Evolutionary conservation across 768 basidiomycete genomes (phyloP).

Genomic region (Boletus edulis): DNA sequence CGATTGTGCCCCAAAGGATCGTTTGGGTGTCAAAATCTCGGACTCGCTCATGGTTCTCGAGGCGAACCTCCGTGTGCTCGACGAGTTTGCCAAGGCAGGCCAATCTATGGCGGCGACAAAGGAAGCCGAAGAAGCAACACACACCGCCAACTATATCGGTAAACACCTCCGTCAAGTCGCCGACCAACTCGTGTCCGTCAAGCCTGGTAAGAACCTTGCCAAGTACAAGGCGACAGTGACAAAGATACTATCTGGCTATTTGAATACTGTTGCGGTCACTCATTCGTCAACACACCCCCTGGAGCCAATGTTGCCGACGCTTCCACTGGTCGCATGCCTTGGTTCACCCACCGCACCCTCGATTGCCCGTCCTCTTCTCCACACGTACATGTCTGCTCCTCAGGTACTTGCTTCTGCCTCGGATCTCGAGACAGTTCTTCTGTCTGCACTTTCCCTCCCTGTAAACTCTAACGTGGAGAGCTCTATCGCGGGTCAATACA

Average conservation of each 20-base stretch:
- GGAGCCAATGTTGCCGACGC: constrained; percentile 10
- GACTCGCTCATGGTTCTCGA: constrained; percentile 45
- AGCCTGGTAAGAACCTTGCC: constrained; percentile 10
- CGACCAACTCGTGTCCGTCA: constrained; percentile 11
- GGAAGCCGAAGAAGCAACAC: constrained; percentile 7
- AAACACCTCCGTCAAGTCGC: constrained; percentile 8
- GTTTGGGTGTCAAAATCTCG: constrained; percentile 31
- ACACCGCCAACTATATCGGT: constrained; percentile 28
- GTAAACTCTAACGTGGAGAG: constrained; percentile 2
- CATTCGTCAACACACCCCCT: neutral
- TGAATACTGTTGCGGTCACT: constrained; percentile 8
- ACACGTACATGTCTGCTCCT: constrained; percentile 44
- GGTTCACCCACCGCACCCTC: constrained; percentile 33
- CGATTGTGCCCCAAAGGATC: constrained; percentile 34
- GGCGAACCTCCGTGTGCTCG: constrained; percentile 39
- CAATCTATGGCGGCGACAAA: neutral
- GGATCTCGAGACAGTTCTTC: constrained; percentile 47
- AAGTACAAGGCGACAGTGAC: constrained; percentile 14
- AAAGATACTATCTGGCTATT: constrained; percentile 18
- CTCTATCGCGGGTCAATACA: constrained; percentile 27
- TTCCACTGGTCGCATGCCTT: constrained; percentile 33
- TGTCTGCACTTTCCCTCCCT: constrained; percentile 36
- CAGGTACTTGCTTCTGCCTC: constrained; percentile 28
- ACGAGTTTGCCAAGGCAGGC: constrained; percentile 7
- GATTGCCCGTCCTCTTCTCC: constrained; percentile 40